A percentile compares a stretch with the other conserved stretches of the same genome.
Evolutionary conservation across 2,329 filamentous ascomycete species (phyloP).

Genomic region (Ustulina deusta): DNA sequence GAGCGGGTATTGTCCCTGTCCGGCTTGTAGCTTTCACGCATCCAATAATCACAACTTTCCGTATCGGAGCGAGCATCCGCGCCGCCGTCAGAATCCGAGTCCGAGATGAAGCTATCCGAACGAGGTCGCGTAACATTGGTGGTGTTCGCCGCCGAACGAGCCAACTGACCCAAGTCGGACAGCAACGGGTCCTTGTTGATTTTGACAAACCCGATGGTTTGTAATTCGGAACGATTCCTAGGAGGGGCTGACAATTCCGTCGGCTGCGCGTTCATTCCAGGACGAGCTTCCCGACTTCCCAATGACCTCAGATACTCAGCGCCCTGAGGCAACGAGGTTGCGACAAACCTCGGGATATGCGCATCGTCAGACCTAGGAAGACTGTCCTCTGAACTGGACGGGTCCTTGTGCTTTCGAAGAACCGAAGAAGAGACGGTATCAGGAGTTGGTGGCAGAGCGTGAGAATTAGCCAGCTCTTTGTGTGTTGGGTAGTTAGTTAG

Average conservation of each 20-base stretch:
- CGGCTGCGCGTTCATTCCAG: conserved; percentile 42
- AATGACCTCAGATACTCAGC: conserved; percentile 47
- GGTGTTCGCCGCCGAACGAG: conserved; percentile 61
- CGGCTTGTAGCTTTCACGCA: conserved; percentile 64
- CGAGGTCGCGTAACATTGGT: conserved; percentile 56
- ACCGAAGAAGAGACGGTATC: conserved; percentile 70
- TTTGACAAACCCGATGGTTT: conserved; percentile 32
- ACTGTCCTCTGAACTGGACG: conserved; percentile 47
- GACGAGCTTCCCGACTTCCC: conserved; percentile 37
- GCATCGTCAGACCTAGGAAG: conserved; percentile 38
- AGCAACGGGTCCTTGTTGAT: conserved; percentile 48
- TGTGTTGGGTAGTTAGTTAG: conserved; percentile 60
- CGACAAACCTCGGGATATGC: conserved; percentile 42
- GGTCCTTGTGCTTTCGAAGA: conserved; percentile 51
- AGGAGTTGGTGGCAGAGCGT: conserved; percentile 67
- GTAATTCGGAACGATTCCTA: conserved; percentile 48
- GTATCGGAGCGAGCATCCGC: conserved; percentile 56
- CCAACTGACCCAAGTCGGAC: conserved; percentile 44
- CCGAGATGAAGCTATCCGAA: conserved; percentile 59
- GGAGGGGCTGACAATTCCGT: conserved; percentile 52
- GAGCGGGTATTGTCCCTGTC: conserved; percentile 39
- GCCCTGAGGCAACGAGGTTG: conserved; percentile 33
- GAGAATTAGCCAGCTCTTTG: conserved; percentile 57
- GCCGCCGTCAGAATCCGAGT: conserved; percentile 59
- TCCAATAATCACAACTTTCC: conserved; percentile 68